A percentile compares a stretch with the other conserved stretches of the same genome.
Conservation (phyloP, 140 eudicot species). For the Stevia rebaudiana region DNA sequence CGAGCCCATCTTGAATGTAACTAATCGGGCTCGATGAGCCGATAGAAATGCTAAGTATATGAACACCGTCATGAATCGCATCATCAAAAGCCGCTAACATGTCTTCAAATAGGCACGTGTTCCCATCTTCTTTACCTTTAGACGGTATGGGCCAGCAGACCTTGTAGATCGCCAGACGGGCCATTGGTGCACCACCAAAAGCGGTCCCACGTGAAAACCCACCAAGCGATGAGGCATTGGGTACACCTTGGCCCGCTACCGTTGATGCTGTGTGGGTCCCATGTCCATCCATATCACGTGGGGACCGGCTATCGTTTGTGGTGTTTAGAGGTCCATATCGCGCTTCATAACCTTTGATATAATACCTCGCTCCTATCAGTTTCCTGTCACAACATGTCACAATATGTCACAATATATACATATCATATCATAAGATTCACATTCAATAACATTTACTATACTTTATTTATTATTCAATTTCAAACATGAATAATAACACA, state of each 20-base stretch:
- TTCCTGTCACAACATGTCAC: conserved; percentile 47
- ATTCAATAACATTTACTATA: not conserved
- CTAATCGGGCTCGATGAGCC: conserved; percentile 38
- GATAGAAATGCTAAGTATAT: conserved; percentile 68
- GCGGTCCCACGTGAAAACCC: conserved; percentile 83
- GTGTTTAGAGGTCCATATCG: conserved; percentile 52
- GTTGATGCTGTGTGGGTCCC: conserved; percentile 98
- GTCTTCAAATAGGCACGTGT: conserved; percentile 75
- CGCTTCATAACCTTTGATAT: conserved; percentile 67
- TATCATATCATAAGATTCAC: conserved; percentile 9
- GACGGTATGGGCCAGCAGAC: conserved; percentile 82
- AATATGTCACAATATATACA: conserved; percentile 24
- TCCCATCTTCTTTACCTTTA: conserved; percentile 58
- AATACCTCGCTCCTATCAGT: conserved; percentile 85
- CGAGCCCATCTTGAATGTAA: conserved; percentile 51
- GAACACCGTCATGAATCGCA: conserved; percentile 81
- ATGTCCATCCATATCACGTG: conserved; percentile 93
- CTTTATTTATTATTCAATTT: not conserved
- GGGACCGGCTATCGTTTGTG: conserved; percentile 56
- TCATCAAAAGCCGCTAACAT: conserved; percentile 92
- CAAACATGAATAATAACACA: not conserved
- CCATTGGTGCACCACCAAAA: conserved; percentile 82
- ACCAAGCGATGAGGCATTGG: conserved; percentile 52
- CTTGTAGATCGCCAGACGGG: conserved; percentile 79
- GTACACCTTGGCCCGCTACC: conserved; percentile 64